Conservation (phyloP, 2,329 filamentous ascomycete genomes). For the Aspergillus fructus region DNA sequence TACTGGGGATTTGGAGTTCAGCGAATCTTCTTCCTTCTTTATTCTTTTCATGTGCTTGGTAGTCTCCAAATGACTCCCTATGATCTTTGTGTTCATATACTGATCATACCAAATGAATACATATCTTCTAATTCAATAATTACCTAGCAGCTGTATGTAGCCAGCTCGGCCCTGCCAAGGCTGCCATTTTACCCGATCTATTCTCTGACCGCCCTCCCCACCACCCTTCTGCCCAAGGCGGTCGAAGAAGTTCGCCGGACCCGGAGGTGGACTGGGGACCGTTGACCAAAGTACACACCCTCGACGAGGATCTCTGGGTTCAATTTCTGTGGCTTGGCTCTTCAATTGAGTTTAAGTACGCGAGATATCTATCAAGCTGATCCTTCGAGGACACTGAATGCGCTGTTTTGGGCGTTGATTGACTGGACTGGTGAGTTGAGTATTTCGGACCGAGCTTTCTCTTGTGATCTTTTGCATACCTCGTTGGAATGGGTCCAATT, state of each 20-base stretch:
- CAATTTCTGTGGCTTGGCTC: not conserved
- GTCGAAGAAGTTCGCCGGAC: not conserved
- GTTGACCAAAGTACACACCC: not conserved
- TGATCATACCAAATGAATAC: not conserved
- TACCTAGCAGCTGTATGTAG: not conserved
- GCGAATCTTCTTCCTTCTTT: constrained; percentile 10
- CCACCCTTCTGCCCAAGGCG: constrained; percentile 14
- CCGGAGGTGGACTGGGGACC: constrained; percentile 9
- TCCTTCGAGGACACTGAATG: not conserved
- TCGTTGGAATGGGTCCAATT: not conserved
- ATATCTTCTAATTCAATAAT: not conserved
- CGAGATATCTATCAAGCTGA: not conserved
- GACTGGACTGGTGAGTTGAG: not conserved
- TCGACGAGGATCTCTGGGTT: not conserved
- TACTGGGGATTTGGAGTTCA: constrained; percentile 20
- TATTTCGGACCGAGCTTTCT: not conserved
- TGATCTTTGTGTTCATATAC: not conserved
- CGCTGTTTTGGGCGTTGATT: not conserved
- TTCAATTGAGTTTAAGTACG: not conserved
- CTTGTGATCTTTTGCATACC: not conserved
- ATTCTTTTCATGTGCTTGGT: constrained; percentile 3
- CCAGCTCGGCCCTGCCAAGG: not conserved
- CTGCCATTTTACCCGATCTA: not conserved
- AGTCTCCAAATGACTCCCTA: not conserved
- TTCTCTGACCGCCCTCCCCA: constrained; percentile 5